Base-by-base conservation (phyloP, 2,329 filamentous ascomycete species). In the Fusarium tupiense region DNA sequence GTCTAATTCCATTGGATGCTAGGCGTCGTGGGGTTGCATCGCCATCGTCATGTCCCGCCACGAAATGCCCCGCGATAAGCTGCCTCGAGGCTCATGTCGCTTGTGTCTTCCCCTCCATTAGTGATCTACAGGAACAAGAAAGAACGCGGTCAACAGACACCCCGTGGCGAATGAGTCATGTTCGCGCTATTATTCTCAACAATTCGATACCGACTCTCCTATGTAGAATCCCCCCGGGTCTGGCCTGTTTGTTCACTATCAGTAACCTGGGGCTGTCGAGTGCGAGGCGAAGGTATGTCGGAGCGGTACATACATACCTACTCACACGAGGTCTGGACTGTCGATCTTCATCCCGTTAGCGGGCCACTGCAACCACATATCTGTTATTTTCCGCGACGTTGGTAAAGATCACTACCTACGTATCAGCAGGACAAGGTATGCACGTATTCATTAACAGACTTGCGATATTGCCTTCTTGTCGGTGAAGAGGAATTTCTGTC, bases 41-140 rank as follows among this genome's bases (percentile, higher is more conserved):
- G 43, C 53, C 68, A 61, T 69, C 69, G 64, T 63, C 64, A 66
- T 73, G 43, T 44, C 58, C 57, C 40, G 44, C 58, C 46, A 70
- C 38, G 11, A 61, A 74, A 50, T 69, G 68, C 72, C 72, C 72
- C 72, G 68, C 72, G 72, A 72, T 72, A 65, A 69, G 47, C 46
- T 67, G 59, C 49, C 47, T 62, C 54, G 59, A 75, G 61, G 46
- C 58, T 67, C 41, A 31, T 49, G 20, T 56, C 24, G 40, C 24
- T 35, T 59, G 37, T 67, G 52, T 43, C 47, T 56, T 72, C 60
- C 69, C 63, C 76, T 72, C 66, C 52, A 43, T 69, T 61, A 67
- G 52, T 67, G 76, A 77, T 78, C 72, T 75, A 68, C 74, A 77
- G 72, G 74, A 68, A 77, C 65, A 44, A 37, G 38, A 53, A 49